Base-by-base conservation (phyloP, 129 eudicot species). In the Tagetes patula region DNA sequence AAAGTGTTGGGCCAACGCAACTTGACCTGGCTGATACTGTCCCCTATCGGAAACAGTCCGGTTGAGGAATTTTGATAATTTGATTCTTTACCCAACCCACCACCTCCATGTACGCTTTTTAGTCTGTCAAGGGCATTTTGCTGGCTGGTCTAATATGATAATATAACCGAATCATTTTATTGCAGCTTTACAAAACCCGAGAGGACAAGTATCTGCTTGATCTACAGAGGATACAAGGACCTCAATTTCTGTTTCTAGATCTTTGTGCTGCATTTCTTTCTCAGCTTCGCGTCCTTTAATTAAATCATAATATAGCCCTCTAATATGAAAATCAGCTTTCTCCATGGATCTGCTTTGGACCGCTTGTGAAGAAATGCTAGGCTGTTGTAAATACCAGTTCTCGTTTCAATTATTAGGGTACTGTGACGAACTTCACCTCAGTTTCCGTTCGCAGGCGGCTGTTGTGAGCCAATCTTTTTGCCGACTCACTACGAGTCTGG, bases 251-350 rank as follows among this genome's bases (percentile, higher is more conserved):
- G 41, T 94, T 94, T 75, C 84, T 94, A 77, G 96, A 90, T 77
- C 92, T 94, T 40, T 94, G 96, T 78, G 96, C 97, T 50, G 96
- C 98, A 34, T 94, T 90, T 76, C 98, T 94, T 43, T 96, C 98
- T 67, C 97, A 94, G 83, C 96, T 94, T 69, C 96, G 88, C 5
- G 98, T 94, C 30, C 97, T 90, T 63, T 94, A 80, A 74, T 38
- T 20, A 52, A 47, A 34, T 52, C 20, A 40, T 37, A 36, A 76
- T 78, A 36, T 45, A 27, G 54, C 39, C 58, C 5, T 52, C 34
- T 45, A 67, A 67, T 64, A 78, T 49, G 69, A 67, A 81, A 83
- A 69, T 74, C 80, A 53, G 84, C 84, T 78, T 85, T 81, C 82
- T 81, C 84, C 73, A 8, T 78, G 82, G 46, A 84, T 77, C 79